Base-by-base conservation (phyloP, 140 eudicot species). In the Bidens hawaiensis region DNA sequence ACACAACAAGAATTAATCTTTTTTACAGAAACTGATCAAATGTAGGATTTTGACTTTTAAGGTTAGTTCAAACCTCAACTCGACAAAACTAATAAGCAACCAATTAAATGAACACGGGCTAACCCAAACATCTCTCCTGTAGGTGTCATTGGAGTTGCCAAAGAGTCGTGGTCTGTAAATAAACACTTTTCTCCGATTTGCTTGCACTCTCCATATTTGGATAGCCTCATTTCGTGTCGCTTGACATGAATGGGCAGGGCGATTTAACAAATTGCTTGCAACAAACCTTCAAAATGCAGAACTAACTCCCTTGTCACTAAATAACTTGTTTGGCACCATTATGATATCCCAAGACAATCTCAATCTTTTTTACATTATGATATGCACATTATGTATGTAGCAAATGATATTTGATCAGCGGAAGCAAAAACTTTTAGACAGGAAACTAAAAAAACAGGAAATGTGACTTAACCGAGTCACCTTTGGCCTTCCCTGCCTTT, bases 371-470 rank as follows among this genome's bases (percentile, higher is more conserved):
- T 48, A 1, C 9, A 33, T 49, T 21, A 30, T 49, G 36, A 21
- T 12, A 31, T 64, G 15, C 33, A 14, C 18, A 21, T 30, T 62
- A 24, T 25, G 5, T 65, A 23, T 63, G 70, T 80, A 87, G 95
- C 83, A 87, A 43, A 83, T 93, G 25, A 88, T 87, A 46, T 87
- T 87, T 71, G 95, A 87, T 87, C 95, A 87, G 64, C 66, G 83
- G 50, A 87, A 87, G 70, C 83, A 67, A 53, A 83, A 69, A 59
- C 81, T 79, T 42, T 63, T 84, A 27, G 79, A 47, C 43, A 64
- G 67, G 45, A 76, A 62, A 28, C 41, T 59, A 45, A 63, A 56
- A 73, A 57, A 46, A 43, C 75, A n/a, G 71, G 60, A 41, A 72
- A 41, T 4, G 82, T 76, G 34, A 42, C 79, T 14, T 83, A 58